Conservation (phyloP, 2,329 filamentous ascomycete genomes). For the Trichoderma polysporum region DNA sequence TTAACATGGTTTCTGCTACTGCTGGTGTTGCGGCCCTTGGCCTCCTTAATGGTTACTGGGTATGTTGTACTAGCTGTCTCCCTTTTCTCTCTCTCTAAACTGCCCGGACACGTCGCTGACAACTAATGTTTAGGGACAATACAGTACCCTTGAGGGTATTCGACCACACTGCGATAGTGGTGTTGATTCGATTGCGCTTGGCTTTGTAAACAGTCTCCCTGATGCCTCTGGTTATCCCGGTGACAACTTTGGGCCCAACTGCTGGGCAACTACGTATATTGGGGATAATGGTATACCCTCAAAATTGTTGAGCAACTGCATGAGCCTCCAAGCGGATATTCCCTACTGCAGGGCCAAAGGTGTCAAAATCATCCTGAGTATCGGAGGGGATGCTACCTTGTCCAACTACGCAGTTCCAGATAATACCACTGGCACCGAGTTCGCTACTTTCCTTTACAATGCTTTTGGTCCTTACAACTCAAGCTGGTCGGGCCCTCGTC, state of each 20-base stretch:
- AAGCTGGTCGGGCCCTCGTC: slow-evolving; percentile 37
- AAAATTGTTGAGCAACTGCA: slow-evolving; percentile 38
- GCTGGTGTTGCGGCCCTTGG: slow-evolving; percentile 29
- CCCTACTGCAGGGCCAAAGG: slow-evolving; percentile 42
- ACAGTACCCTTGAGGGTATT: slow-evolving; percentile 32
- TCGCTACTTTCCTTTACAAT: slow-evolving; percentile 41
- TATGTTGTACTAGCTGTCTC: slow-evolving; percentile 24
- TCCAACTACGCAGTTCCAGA: slow-evolving; percentile 38
- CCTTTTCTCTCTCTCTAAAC: neutral
- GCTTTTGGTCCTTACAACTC: slow-evolving; percentile 40
- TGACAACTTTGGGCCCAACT: slow-evolving; percentile 43
- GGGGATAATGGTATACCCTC: slow-evolving; percentile 29
- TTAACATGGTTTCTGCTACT: slow-evolving; percentile 30
- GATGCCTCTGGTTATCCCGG: slow-evolving; percentile 37
- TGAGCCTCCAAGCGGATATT: slow-evolving; percentile 40
- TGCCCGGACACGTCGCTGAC: neutral
- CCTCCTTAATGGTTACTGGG: slow-evolving; percentile 44
- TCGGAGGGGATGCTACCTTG: slow-evolving; percentile 36
- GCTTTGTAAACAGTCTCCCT: slow-evolving; percentile 41
- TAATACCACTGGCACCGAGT: slow-evolving; percentile 34
- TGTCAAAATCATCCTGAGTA: slow-evolving; percentile 45
- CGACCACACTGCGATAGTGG: slow-evolving; percentile 38
- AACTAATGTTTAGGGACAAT: slow-evolving; percentile 36
- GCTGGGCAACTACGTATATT: slow-evolving; percentile 31
- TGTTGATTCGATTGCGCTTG: slow-evolving; percentile 40